These are phyloP conservation scores for Epichloe festucae DNA, from an alignment of 2,329 filamentous ascomycete genomes.

Conservation along the genomic window DNA sequence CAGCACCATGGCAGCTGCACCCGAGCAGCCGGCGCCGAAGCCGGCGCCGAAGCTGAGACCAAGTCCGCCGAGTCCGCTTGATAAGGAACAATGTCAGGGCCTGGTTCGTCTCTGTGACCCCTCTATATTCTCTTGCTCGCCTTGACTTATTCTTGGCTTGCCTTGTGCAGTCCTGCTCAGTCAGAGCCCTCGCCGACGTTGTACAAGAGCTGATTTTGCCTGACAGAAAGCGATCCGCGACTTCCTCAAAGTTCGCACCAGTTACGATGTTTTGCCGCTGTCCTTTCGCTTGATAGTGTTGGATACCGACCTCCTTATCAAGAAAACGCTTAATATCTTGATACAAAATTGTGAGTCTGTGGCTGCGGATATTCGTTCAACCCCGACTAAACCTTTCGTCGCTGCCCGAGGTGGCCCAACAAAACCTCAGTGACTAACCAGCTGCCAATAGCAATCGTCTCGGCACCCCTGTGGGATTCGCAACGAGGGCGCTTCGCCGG, in stretches of 20 bases:
- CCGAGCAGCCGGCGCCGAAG: slow-evolving; percentile 7
- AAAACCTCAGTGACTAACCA: background rate
- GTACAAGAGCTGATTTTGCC: slow-evolving; percentile 9
- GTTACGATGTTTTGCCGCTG: slow-evolving; percentile 92
- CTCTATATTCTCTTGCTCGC: background rate
- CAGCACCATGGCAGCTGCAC: slow-evolving; percentile 20
- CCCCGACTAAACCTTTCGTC: background rate
- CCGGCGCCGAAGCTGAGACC: slow-evolving; percentile 5
- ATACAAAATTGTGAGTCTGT: slow-evolving; percentile 70
- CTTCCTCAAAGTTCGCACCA: slow-evolving; percentile 90
- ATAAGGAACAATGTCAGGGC: slow-evolving; percentile 66
- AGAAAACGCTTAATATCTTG: slow-evolving; percentile 91
- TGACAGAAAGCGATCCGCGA: slow-evolving; percentile 76
- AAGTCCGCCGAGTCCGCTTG: slow-evolving; percentile 42
- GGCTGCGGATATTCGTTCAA: background rate
- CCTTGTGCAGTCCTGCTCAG: background rate
- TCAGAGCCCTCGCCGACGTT: background rate
- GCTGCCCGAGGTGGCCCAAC: background rate
- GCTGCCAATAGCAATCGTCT: slow-evolving; percentile 66
- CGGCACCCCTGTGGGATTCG: slow-evolving; percentile 93
- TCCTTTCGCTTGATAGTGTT: slow-evolving; percentile 94
- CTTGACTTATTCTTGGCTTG: background rate
- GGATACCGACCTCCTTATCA: slow-evolving; percentile 88
- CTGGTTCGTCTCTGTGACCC: slow-evolving; percentile 36
- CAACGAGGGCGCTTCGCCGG: slow-evolving; percentile 86